Percentiles rank a stretch among this genome's conserved stretches.
Conservation (phyloP, 129 eudicot genomes). For the Arctium lappa region DNA sequence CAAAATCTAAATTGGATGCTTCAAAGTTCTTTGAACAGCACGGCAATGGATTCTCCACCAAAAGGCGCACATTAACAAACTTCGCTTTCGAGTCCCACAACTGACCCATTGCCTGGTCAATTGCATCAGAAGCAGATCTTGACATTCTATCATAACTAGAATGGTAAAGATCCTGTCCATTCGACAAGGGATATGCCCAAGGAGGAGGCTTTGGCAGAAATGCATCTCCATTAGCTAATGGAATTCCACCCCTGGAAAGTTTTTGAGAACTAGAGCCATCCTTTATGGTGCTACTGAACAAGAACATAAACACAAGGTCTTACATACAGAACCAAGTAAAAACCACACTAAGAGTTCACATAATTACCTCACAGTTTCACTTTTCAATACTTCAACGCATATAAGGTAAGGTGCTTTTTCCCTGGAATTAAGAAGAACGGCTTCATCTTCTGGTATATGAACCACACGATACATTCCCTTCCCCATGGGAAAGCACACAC, state of each 20-base stretch:
- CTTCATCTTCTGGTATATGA: constrained; percentile 98
- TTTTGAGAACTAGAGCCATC: constrained; percentile 66
- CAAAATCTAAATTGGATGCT: constrained; percentile 36
- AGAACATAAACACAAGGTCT: background rate
- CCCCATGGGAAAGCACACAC: constrained; percentile 96
- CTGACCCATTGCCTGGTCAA: constrained; percentile 96
- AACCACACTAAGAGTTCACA: background rate
- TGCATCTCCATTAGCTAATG: constrained; percentile 96
- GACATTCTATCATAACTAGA: constrained; percentile 87
- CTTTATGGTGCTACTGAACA: constrained; percentile 53
- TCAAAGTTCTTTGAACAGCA: constrained; percentile 30
- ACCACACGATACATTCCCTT: constrained; percentile 92
- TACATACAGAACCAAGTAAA: constrained; percentile 7
- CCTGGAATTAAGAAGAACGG: constrained; percentile 91
- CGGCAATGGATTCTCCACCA: constrained; percentile 57
- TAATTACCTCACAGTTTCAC: constrained; percentile 77
- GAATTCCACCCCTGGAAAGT: constrained; percentile 91
- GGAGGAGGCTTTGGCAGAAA: constrained; percentile 96
- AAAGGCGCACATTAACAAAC: constrained; percentile 74
- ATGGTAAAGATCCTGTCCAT: constrained; percentile 66
- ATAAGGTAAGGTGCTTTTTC: constrained; percentile 97
- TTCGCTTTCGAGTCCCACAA: constrained; percentile 92
- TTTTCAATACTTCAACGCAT: constrained; percentile 84
- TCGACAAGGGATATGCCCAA: constrained; percentile 93
- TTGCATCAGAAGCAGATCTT: constrained; percentile 89